Evolutionary conservation across 352 stramenopile genomes (phyloP).

Genomic region (Globisporangium spiculum): DNA sequence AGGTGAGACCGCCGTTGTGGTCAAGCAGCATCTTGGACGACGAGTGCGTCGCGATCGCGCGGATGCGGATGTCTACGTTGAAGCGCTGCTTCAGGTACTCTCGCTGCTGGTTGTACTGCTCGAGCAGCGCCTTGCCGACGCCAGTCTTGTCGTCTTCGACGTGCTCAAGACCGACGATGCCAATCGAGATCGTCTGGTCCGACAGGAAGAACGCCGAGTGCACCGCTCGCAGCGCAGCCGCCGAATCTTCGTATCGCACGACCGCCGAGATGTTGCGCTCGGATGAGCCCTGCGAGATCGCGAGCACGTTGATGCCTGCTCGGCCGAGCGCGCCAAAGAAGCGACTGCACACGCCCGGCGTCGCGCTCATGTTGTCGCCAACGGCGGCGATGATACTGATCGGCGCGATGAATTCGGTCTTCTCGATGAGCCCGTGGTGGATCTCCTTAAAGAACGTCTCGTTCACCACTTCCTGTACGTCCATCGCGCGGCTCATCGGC

Average conservation of each 20-base stretch:
- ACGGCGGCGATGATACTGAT: constrained; percentile 95
- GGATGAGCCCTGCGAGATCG: constrained; percentile 93
- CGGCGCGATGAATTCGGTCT: constrained; percentile 79
- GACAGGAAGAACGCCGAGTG: constrained; percentile 96
- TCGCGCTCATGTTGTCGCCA: constrained; percentile 94
- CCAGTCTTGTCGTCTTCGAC: constrained; percentile 34
- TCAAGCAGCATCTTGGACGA: constrained; percentile 67
- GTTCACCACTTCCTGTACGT: constrained; percentile 73
- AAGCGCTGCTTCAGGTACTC: constrained; percentile 79
- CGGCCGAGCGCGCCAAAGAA: constrained; percentile 94
- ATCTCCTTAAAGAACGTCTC: constrained; percentile 89
- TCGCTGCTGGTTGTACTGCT: constrained; percentile 83
- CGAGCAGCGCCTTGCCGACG: constrained; percentile 87
- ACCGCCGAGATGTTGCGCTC: constrained; percentile 96
- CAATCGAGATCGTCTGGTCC: constrained; percentile 91
- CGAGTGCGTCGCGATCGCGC: constrained; percentile 67
- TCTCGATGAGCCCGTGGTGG: constrained; percentile 79
- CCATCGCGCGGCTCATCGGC: constrained; percentile 59
- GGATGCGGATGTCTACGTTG: constrained; percentile 83
- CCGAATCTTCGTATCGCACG: constrained; percentile 87
- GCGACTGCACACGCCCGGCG: constrained; percentile 88
- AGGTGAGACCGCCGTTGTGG: constrained; percentile 49
- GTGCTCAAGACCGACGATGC: constrained; percentile 85
- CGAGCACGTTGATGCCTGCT: constrained; percentile 94
- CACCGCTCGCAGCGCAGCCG: constrained; percentile 89